A percentile compares a stretch with the other conserved stretches of the same genome.
These are phyloP conservation scores for Pleurostoma richardsiae DNA, from an alignment of 2,329 filamentous ascomycete genomes.

Conservation along the genomic window DNA sequence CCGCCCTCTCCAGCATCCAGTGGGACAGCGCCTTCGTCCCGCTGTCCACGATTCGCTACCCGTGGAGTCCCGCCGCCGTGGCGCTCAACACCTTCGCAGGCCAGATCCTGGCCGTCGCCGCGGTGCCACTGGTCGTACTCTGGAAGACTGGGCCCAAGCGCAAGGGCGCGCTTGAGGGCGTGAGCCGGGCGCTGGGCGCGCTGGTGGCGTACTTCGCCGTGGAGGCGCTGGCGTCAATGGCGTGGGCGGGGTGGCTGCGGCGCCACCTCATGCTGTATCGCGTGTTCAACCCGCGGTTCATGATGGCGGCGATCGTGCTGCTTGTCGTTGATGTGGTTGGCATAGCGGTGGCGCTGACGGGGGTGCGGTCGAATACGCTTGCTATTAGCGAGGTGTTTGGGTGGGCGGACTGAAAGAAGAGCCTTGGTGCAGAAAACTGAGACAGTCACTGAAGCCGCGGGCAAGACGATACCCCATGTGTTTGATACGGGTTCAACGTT, in stretches of 20 bases:
- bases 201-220: slow-evolving; percentile 81
- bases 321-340: slow-evolving; percentile 73
- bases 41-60: slow-evolving; percentile 75
- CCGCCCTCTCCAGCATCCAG: slow-evolving; percentile 79
- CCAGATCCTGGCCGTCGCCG: slow-evolving; percentile 75
- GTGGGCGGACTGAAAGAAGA: slow-evolving; percentile 47
- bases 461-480: too few species aligned
- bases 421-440: too few species aligned
- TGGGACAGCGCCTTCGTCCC: slow-evolving; percentile 96
- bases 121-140: slow-evolving; percentile 74
- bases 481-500: too few species aligned
- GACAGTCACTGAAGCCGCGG: too few species aligned
- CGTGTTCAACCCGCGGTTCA: slow-evolving; percentile 87
- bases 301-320: slow-evolving; percentile 70
- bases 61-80: slow-evolving; percentile 80
- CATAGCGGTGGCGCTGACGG: slow-evolving; percentile 65
- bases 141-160: slow-evolving; percentile 86
- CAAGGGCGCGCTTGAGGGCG: slow-evolving; percentile 61
- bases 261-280: slow-evolving; percentile 95
- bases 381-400: slow-evolving; percentile 88
- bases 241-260: slow-evolving; percentile 83
- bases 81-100: slow-evolving; percentile 83
- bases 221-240: slow-evolving; percentile 78
- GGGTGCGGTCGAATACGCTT: slow-evolving; percentile 69
- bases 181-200: slow-evolving; percentile 65